phyloP scores from a whole-genome alignment of 768 basidiomycete species.

The Termitomyces sp. region DNA sequence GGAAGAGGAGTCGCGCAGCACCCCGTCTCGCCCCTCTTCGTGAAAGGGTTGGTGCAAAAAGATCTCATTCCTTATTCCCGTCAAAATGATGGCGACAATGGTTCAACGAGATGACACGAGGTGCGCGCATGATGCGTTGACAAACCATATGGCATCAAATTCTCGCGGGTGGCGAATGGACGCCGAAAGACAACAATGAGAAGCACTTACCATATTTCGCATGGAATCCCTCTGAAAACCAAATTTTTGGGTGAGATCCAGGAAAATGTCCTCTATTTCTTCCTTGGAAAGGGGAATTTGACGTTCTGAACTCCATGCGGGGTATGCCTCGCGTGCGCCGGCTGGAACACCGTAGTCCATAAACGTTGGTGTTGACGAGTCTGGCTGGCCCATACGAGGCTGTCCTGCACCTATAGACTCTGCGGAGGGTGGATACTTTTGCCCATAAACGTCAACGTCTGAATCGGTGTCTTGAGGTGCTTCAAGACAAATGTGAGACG shows the following conservation, averaged over 20 bases:
- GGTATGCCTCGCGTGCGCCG: slow-evolving; percentile 78
- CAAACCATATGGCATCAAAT: slow-evolving; percentile 4
- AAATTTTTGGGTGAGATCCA: slow-evolving; percentile 97
- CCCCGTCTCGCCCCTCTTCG: neutral
- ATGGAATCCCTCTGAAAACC: slow-evolving; percentile 95
- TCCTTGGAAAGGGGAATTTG: slow-evolving; percentile 98
- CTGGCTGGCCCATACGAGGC: slow-evolving; percentile 51
- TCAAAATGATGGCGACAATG: neutral
- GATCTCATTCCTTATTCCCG: too few relatives aligned
- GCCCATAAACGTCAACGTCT: slow-evolving; percentile 68
- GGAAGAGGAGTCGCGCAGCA: slow-evolving; percentile 7
- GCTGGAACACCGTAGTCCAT: slow-evolving; percentile 53
- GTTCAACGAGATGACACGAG: neutral
- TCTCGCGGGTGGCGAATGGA: slow-evolving; percentile 10
- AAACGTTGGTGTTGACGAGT: slow-evolving; percentile 71
- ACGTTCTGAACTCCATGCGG: slow-evolving; percentile 89
- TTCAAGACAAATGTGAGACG: slow-evolving; percentile 25
- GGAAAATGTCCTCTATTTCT: slow-evolving; percentile 97
- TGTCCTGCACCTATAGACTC: slow-evolving; percentile 61
- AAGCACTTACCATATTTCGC: slow-evolving; percentile 79
- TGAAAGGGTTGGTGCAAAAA: neutral
- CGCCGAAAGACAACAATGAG: slow-evolving; percentile 1
- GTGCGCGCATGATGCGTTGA: slow-evolving; percentile 3
- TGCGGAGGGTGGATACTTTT: slow-evolving; percentile 66
- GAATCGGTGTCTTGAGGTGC: slow-evolving; percentile 83